These are phyloP conservation scores for Pyrenula aspistea DNA, from an alignment of 495 filamentous ascomycete species.

Conservation along the genomic window DNA sequence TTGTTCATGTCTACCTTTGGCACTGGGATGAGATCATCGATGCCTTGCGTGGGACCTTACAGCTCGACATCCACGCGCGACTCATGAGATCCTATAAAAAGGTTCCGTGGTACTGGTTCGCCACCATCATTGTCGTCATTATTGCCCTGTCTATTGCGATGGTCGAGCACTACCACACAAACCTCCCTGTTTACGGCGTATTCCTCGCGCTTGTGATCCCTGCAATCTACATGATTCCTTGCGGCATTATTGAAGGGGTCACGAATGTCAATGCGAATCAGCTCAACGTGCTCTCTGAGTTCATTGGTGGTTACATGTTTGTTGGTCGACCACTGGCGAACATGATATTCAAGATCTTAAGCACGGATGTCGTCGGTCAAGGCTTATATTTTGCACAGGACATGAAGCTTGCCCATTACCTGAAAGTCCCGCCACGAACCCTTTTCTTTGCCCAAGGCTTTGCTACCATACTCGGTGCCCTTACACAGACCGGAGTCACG, in stretches of 20 bases:
- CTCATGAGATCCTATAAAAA: constrained; percentile 69
- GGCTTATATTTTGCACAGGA: constrained; percentile 24
- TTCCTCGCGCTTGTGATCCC: constrained; percentile 65
- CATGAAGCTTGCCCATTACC: constrained; percentile 36
- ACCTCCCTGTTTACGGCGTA: constrained; percentile 73
- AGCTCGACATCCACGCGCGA: constrained; percentile 56
- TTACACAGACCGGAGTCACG: constrained; percentile 27
- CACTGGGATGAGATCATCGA: constrained; percentile 46
- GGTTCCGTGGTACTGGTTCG: constrained; percentile 69
- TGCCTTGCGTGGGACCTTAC: constrained; percentile 30
- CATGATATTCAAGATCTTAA: constrained; percentile 21
- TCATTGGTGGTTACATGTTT: constrained; percentile 23
- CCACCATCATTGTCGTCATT: constrained; percentile 61
- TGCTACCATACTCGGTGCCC: constrained; percentile 24
- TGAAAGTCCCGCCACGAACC: constrained; percentile 27
- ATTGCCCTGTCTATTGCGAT: constrained; percentile 67
- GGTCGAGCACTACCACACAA: constrained; percentile 66
- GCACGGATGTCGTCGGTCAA: constrained; percentile 12
- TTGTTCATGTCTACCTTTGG: constrained; percentile 49
- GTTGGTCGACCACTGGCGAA: constrained; percentile 19
- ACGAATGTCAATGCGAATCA: constrained; percentile 68
- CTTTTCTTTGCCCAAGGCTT: constrained; percentile 26
- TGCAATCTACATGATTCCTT: constrained; percentile 65
- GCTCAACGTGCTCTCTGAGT: constrained; percentile 28
- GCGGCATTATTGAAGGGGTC: constrained; percentile 78